Evolutionary conservation across 495 filamentous ascomycete species (phyloP), one percentile per base, ranked within the genome.

Genomic region (Staphylotrichum longicolle): DNA sequence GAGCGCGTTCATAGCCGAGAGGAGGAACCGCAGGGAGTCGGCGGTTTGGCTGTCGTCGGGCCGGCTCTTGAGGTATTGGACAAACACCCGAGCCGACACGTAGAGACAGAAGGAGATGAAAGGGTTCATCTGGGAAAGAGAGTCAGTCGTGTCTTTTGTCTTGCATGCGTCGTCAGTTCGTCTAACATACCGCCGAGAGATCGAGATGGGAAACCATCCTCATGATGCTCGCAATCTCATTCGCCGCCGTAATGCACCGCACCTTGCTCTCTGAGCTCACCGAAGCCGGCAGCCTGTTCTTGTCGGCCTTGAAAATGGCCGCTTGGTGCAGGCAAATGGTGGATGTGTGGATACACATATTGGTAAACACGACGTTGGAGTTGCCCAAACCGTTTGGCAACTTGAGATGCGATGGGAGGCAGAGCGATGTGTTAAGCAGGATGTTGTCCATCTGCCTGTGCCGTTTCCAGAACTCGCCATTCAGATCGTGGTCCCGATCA

Each of bases 321-420:
- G 95, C 95, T 72, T 99, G 94, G 70, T 99, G 94, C 7, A 98
- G 82, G 73, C 95, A 98, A 47, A 99, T 98, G 3, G 91, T 94
- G 2, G 92, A 95, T 0, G 94, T 96, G 69, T 98, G 94, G 40
- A 98, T 91, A 68, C 88, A 90, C 90, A 98, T 96, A 63, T 98
- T 98, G 39, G 90, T 86, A 68, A 97, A 98, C 20, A 99, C 86
- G 54, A 95, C 86, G 66, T 97, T 99, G 7, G 91, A 79, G 71
- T 95, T 88, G 10, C 77, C 73, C 47, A 96, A 79, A 0, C 90
- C 93, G 45, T 72, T 72, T 3, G 95, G 93, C 37, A 99, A 79
- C 64, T 93, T 88, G 12, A 99, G 82, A 64, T 89, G 80, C n/a
- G 82, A 83, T 0, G 94, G 94, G 53, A 99, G 80, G 32, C 88